Evolutionary conservation across 164 flowering plant species (phyloP).

Genomic region (Vitis amurensis): DNA sequence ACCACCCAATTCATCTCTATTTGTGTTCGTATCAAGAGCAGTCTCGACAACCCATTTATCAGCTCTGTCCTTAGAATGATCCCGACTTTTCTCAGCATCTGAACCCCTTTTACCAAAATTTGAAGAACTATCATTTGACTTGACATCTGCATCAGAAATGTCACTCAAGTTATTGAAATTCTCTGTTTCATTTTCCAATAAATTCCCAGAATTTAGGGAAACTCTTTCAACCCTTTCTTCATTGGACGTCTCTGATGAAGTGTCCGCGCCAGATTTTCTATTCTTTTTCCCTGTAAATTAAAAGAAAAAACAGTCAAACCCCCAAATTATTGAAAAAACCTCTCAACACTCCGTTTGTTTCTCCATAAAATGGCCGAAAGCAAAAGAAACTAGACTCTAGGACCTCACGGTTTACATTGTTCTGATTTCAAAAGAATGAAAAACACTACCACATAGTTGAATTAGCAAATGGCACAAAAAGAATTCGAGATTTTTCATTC

Average conservation of each 20-base stretch:
- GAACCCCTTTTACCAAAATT: constrained; percentile 17
- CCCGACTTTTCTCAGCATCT: constrained; percentile 2
- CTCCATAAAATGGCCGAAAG: too few relatives aligned
- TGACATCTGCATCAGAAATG: constrained; percentile 27
- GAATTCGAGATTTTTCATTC: too few relatives aligned
- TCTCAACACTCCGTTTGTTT: too few relatives aligned
- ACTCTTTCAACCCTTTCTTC: constrained; percentile 21
- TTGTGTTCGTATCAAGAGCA: constrained; percentile 11
- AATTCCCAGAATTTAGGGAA: constrained; percentile 8
- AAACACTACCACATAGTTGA: too few relatives aligned
- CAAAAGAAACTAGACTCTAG: too few relatives aligned
- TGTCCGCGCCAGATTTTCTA: constrained; percentile 14
- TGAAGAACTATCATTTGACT: constrained; percentile 20
- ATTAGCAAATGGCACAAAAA: too few relatives aligned
- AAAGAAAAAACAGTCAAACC: not conserved
- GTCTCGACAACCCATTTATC: constrained; percentile 18
- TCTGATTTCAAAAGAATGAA: too few relatives aligned
- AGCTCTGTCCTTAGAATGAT: constrained; percentile 4
- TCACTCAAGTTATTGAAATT: constrained; percentile 19
- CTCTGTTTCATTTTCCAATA: constrained; percentile 15
- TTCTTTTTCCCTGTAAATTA: constrained; percentile 3
- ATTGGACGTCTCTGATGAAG: constrained; percentile 25
- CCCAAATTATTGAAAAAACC: too few relatives aligned
- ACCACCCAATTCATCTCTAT: constrained; percentile 9
- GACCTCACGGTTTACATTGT: too few relatives aligned